Percentiles rank a stretch among this genome's conserved stretches.
Conservation (phyloP, 2,329 filamentous ascomycete genomes). For the Pseudocercospora eumusae region DNA sequence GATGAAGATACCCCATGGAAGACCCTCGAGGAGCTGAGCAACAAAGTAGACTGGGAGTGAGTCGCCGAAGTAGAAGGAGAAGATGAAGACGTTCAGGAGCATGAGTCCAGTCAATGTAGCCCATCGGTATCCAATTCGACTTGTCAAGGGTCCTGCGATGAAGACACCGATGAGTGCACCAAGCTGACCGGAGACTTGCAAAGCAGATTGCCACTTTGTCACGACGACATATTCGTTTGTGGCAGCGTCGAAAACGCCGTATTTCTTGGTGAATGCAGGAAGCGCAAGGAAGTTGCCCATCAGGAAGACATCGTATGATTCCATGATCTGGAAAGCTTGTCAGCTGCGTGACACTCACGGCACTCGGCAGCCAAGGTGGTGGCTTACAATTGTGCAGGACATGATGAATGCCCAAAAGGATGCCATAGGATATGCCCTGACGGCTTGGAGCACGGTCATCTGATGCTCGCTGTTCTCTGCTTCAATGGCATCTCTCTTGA, state of each 20-base stretch:
- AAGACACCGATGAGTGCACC: slow-evolving; percentile 63
- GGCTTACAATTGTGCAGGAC: slow-evolving; percentile 58
- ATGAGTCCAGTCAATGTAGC: slow-evolving; percentile 59
- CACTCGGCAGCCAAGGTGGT: neutral
- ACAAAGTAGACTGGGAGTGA: slow-evolving; percentile 52
- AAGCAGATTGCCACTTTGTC: slow-evolving; percentile 60
- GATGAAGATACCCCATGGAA: slow-evolving; percentile 68
- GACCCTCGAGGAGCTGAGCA: slow-evolving; percentile 60
- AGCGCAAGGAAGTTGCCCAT: slow-evolving; percentile 61
- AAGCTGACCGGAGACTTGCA: slow-evolving; percentile 57
- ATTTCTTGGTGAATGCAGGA: slow-evolving; percentile 49
- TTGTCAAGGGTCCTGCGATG: slow-evolving; percentile 62
- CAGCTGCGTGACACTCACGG: slow-evolving; percentile 20
- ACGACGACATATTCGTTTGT: slow-evolving; percentile 46
- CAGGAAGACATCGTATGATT: slow-evolving; percentile 64
- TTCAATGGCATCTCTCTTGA: slow-evolving; percentile 58
- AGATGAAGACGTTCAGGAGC: slow-evolving; percentile 60
- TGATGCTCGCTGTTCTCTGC: slow-evolving; percentile 58
- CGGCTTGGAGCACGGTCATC: slow-evolving; percentile 54
- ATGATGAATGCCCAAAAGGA: slow-evolving; percentile 59
- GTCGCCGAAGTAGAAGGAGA: slow-evolving; percentile 60
- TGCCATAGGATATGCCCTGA: slow-evolving; percentile 56
- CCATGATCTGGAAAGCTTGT: slow-evolving; percentile 57
- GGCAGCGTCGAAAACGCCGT: slow-evolving; percentile 44
- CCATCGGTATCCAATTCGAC: slow-evolving; percentile 60